Conservation (phyloP, 768 basidiomycete species). For the Suillus discolor region DNA sequence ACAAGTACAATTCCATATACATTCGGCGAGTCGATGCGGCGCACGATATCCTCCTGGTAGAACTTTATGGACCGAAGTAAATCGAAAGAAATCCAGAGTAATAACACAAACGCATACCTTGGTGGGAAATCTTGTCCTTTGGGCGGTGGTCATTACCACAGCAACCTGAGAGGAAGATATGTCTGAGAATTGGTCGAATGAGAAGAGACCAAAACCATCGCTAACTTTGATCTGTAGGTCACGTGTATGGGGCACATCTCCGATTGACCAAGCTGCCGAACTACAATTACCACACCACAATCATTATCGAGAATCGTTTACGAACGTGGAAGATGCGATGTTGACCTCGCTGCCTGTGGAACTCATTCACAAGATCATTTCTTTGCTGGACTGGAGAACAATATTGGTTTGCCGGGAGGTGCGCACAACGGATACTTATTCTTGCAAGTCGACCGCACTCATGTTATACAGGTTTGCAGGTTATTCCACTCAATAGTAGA, state of each 20-base stretch:
- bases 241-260: constrained; percentile 17
- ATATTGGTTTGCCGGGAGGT: constrained; percentile 33
- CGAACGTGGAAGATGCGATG: constrained; percentile 7
- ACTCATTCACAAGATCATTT: constrained; percentile 25
- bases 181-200: constrained; percentile 2
- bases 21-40: constrained; percentile 41
- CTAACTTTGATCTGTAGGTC: constrained; percentile 15
- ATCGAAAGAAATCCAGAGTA: not conserved
- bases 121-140: constrained; percentile 28
- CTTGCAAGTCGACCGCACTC: not conserved
- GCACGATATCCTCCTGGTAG: constrained; percentile 70
- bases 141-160: constrained; percentile 29
- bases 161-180: not conserved
- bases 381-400: constrained; percentile 22
- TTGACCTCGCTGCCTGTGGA: constrained; percentile 26
- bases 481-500: constrained; percentile 31
- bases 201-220: constrained; percentile 4
- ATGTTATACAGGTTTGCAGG: constrained; percentile 33
- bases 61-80: constrained; percentile 41
- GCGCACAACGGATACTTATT: constrained; percentile 7
- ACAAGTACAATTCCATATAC: constrained; percentile 70
- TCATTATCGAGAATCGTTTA: not conserved
- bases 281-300: not conserved
- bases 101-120: constrained; percentile 27
- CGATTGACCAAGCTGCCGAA: not conserved